Evolutionary conservation across 306 rosid species (phyloP).

Genomic region (Echinosophora koreensis): DNA sequence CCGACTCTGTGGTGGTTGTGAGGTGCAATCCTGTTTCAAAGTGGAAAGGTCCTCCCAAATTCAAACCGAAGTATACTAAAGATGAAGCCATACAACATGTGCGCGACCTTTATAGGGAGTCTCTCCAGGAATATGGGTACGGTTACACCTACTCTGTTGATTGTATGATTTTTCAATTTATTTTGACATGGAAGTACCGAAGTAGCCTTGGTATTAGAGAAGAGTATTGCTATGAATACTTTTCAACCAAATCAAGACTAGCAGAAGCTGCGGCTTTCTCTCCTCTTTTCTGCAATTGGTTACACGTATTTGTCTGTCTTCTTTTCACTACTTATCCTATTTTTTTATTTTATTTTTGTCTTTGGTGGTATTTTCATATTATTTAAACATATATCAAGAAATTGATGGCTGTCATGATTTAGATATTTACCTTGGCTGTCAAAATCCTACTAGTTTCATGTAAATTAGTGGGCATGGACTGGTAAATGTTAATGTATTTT

Average conservation of each 20-base stretch:
- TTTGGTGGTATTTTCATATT: constrained; percentile 4
- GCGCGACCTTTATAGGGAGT: constrained; percentile 76
- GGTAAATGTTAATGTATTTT: constrained; percentile 12
- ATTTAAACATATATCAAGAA: constrained; percentile 30
- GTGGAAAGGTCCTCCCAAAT: constrained; percentile 90
- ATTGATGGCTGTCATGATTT: not conserved
- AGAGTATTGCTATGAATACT: not conserved
- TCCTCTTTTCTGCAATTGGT: constrained; percentile 8
- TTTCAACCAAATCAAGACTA: constrained; percentile 10
- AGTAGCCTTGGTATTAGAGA: constrained; percentile 33
- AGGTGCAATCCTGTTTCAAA: constrained; percentile 93
- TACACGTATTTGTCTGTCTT: constrained; percentile 14
- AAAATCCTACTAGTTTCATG: constrained; percentile 31
- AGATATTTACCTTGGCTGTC: not conserved
- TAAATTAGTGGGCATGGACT: constrained; percentile 29
- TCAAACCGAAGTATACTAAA: constrained; percentile 75
- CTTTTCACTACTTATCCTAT: not conserved
- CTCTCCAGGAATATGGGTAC: constrained; percentile 77
- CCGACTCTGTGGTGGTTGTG: constrained; percentile 84
- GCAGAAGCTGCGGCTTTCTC: constrained; percentile 26
- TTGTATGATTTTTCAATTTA: constrained; percentile 29
- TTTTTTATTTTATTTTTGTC: not conserved
- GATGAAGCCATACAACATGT: constrained; percentile 89
- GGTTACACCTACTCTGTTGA: constrained; percentile 31
- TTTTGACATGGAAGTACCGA: constrained; percentile 36